Evolutionary conservation across 1,284 basidiomycete genomes (phyloP), one percentile per base, ranked within the genome.

Genomic region (Pascua guehoae): DNA sequence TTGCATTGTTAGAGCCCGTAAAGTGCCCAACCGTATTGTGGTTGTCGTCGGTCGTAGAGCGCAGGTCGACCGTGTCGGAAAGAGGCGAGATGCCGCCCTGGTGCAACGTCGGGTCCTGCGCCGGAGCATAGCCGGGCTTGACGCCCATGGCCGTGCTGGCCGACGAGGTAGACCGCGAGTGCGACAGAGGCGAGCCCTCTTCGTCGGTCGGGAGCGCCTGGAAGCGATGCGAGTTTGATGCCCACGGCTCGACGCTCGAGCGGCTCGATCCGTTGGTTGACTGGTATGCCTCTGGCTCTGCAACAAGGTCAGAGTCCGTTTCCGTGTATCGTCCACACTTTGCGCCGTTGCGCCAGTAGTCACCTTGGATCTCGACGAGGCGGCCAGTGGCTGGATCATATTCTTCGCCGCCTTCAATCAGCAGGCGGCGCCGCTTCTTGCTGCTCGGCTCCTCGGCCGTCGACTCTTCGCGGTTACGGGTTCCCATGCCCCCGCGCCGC

Each of bases 401-500:
- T 7, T 32, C 24, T 32, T 57, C 45, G 47, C 56, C 61, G 12
- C 50, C 61, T 41, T 65, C 65, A 51, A 77, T 76, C 72, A 77
- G 72, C 24, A 76, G 51, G 15, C 73, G 63, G 41, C 71, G 65
- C 42, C 70, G 60, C 54, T 75, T 75, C 60, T 67, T 65, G n/a
- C 46, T 57, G 10, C 49, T 49, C 15, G 36, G 32, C 5, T 68
- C 71, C 15, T 68, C 69, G 0, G 54, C 45, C 11, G 46, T 46
- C 14, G 58, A 64, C 37, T 68, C 67, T 48, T 71, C 72, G 38
- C 66, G 62, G 38, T 48, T 57, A 43, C 66, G 61, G 7, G 53
- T 57, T 12, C 53, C 58, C 42, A 58, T 42, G 5, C 58, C 62
- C 12, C 70, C 68, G 16, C 74, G 54, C 45, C 71, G 63, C 69